These are phyloP conservation scores for Fusarium falciforme DNA, from an alignment of 2,329 filamentous ascomycete genomes.

Conservation along the genomic window DNA sequence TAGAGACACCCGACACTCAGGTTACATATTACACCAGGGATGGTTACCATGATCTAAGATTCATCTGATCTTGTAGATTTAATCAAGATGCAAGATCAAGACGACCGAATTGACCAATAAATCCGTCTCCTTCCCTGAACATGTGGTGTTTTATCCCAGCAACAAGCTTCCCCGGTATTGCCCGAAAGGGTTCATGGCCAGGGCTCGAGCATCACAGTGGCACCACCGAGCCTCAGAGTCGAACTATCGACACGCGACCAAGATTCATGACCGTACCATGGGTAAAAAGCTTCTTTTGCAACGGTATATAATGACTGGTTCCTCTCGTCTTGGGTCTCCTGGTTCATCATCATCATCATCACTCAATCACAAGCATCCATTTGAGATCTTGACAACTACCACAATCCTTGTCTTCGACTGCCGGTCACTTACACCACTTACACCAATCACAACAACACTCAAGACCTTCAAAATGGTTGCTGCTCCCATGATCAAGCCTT, in stretches of 20 bases:
- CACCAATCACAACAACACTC: conserved; percentile 19
- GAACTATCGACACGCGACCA: conserved; percentile 38
- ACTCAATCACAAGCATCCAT: conserved; percentile 19
- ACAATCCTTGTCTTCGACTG: conserved; percentile 8
- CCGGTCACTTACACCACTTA: conserved; percentile 24
- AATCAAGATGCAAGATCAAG: not conserved
- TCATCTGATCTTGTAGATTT: not conserved
- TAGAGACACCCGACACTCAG: not conserved
- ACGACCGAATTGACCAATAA: not conserved
- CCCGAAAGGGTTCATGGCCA: conserved; percentile 29
- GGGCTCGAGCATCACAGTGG: conserved; percentile 29
- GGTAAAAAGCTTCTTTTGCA: not conserved
- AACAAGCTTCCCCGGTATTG: conserved; percentile 22
- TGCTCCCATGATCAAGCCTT: conserved; percentile 34
- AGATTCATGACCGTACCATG: conserved; percentile 14
- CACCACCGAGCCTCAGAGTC: conserved; percentile 38
- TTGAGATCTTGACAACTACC: conserved; percentile 22
- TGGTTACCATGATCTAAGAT: not conserved
- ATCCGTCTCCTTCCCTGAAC: not conserved
- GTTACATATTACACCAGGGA: not conserved
- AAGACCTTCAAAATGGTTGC: conserved; percentile 33
- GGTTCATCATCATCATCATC: conserved; percentile 24
- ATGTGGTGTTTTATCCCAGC: not conserved
- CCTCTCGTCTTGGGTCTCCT: not conserved
- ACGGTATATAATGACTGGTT: conserved; percentile 29